Evolutionary conservation across 345 rosid genomes (phyloP).

Genomic region (Arabis alpina): DNA sequence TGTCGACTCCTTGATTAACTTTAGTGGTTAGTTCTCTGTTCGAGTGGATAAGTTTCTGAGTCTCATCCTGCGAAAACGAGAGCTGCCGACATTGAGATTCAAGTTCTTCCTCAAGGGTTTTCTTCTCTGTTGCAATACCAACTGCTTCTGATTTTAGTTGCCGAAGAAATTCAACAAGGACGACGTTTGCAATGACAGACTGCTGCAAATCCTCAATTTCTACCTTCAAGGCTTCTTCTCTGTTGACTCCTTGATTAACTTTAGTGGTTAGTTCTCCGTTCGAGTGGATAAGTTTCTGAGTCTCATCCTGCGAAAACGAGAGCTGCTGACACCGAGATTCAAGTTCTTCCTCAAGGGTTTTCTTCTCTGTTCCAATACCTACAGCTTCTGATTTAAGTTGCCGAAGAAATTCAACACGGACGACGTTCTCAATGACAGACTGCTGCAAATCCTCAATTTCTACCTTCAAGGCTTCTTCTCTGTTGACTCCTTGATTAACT

Average conservation of each 20-base stretch:
- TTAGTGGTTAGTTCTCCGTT: slow-evolving; percentile 60
- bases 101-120: slow-evolving; percentile 51
- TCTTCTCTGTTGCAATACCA: slow-evolving; percentile 55
- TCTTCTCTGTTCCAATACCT: slow-evolving; percentile 53
- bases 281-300: slow-evolving; percentile 45
- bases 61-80: slow-evolving; percentile 50
- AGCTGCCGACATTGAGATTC: slow-evolving; percentile 54
- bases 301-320: slow-evolving; percentile 50
- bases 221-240: slow-evolving; percentile 60
- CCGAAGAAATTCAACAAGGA: slow-evolving; percentile 64
- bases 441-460: slow-evolving; percentile 59
- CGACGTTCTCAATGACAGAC: slow-evolving; percentile 27
- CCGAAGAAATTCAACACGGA: slow-evolving; percentile 6
- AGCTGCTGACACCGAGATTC: slow-evolving; percentile 54
- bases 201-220: slow-evolving; percentile 54
- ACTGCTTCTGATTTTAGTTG: slow-evolving; percentile 66
- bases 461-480: slow-evolving; percentile 60
- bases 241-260: slow-evolving; percentile 56
- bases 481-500: slow-evolving; percentile 56
- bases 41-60: slow-evolving; percentile 45
- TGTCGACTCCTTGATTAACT: slow-evolving; percentile 56
- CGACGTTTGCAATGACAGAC: slow-evolving; percentile 57
- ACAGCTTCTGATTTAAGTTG: neutral
- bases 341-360: slow-evolving; percentile 51
- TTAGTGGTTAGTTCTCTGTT: slow-evolving; percentile 60